Evolutionary conservation across 805 yeast species (phyloP).

Genomic region (Nakazawaea ambrosiae): DNA sequence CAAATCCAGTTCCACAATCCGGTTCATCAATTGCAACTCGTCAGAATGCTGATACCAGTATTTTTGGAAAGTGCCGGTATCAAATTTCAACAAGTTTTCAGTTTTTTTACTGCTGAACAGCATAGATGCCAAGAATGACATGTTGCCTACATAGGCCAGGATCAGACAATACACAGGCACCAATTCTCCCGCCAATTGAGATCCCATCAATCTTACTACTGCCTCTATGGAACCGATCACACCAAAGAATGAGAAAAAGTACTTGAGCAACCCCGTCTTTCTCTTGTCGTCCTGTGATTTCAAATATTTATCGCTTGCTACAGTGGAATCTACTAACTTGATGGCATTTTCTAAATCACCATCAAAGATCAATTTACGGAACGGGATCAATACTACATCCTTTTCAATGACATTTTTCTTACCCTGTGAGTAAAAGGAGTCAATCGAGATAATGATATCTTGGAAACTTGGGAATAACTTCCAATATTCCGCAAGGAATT

Average conservation of each 20-base stretch:
- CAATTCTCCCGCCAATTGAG: constrained; percentile 29
- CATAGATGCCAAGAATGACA: constrained; percentile 35
- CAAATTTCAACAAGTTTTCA: constrained; percentile 52
- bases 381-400: constrained; percentile 50
- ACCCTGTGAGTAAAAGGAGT: constrained; percentile 19
- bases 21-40: constrained; percentile 60
- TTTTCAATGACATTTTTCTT: constrained; percentile 23
- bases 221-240: constrained; percentile 39
- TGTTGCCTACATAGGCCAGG: constrained; percentile 39
- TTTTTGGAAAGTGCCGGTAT: constrained; percentile 54
- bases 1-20: constrained; percentile 60
- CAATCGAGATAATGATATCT: constrained; percentile 18
- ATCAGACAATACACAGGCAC: constrained; percentile 38
- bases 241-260: constrained; percentile 35
- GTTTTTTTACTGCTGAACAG: constrained; percentile 41
- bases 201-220: constrained; percentile 31
- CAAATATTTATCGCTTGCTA: constrained; percentile 48
- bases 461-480: constrained; percentile 18
- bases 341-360: constrained; percentile 54
- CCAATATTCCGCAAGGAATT: constrained; percentile 17
- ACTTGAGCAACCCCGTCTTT: constrained; percentile 25
- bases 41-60: constrained; percentile 62
- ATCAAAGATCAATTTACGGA: constrained; percentile 49
- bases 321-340: constrained; percentile 51
- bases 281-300: constrained; percentile 25